phyloP scores from a whole-genome alignment of 805 yeast species.

The Kazachstania africana region DNA sequence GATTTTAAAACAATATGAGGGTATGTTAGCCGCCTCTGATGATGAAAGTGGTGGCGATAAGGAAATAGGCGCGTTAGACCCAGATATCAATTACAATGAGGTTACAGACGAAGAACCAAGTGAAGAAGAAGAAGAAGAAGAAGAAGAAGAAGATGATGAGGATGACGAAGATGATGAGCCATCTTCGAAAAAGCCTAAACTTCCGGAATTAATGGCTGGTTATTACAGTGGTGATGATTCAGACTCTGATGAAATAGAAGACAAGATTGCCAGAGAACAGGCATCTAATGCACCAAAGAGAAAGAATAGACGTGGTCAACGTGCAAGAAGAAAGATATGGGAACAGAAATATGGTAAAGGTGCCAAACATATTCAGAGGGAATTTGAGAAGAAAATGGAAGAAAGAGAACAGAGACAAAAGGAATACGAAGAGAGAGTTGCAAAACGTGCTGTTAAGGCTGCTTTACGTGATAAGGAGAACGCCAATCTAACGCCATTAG shows the following conservation, averaged over 20 bases:
- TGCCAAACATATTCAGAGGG: conserved; percentile 75
- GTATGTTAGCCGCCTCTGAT: conserved; percentile 28
- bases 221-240: conserved; percentile 78
- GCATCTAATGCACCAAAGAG: conserved; percentile 33
- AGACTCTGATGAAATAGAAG: conserved; percentile 38
- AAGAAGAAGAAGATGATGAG: conserved; percentile 14
- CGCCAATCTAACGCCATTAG: conserved; percentile 7
- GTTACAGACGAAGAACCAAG: conserved; percentile 58
- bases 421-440: conserved; percentile 64
- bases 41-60: conserved; percentile 33
- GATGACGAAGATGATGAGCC: conserved; percentile 29
- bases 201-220: conserved; percentile 70
- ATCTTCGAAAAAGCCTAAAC: conserved; percentile 23
- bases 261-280: conserved; percentile 33
- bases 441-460: conserved; percentile 50
- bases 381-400: conserved; percentile 39
- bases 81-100: conserved; percentile 33
- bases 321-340: conserved; percentile 96
- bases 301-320: conserved; percentile 90
- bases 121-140: conserved; percentile 24
- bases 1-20: conserved; percentile 26
- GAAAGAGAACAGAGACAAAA: conserved; percentile 48
- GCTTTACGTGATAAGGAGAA: conserved; percentile 19
- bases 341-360: conserved; percentile 72
- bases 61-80: conserved; percentile 22